These are phyloP conservation scores for Clavispora phyllophila DNA, from an alignment of 805 yeast genomes.

Conservation along the genomic window DNA sequence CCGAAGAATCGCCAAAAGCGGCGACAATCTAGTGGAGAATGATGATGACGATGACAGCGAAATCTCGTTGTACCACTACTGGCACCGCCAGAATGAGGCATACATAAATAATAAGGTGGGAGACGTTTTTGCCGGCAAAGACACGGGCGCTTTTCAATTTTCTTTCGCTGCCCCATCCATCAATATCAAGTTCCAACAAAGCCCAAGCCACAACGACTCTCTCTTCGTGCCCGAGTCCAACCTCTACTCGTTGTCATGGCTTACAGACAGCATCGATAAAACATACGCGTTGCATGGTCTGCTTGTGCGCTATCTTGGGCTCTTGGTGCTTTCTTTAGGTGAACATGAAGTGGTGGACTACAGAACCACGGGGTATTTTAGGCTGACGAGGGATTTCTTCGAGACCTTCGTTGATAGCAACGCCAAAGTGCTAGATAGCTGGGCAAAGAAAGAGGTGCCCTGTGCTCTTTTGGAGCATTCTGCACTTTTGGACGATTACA, in stretches of 20 bases:
- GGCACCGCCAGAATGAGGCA: conserved; percentile 30
- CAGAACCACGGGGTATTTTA: conserved; percentile 19
- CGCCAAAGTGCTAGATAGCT: conserved; percentile 8
- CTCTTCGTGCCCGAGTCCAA: conserved; percentile 32
- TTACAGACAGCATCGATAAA: conserved; percentile 17
- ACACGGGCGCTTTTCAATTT: conserved; percentile 29
- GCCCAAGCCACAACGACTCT: conserved; percentile 23
- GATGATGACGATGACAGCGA: conserved; percentile 15
- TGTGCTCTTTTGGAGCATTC: conserved; percentile 16
- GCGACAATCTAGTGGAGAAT: conserved; percentile 7
- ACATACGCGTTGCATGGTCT: conserved; percentile 31
- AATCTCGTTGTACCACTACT: conserved; percentile 29
- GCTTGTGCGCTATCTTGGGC: conserved; percentile 33
- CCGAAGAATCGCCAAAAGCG: conserved; percentile 14
- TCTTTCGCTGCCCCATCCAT: conserved; percentile 26
- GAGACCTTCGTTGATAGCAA: conserved; percentile 13
- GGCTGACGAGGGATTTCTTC: conserved; percentile 14
- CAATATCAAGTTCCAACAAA: conserved; percentile 29
- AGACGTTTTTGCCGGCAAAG: conserved; percentile 16
- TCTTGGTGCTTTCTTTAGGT: conserved; percentile 29
- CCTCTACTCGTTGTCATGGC: conserved; percentile 29
- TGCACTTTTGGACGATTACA: conserved; percentile 19
- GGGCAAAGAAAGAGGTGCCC: conserved; percentile 19
- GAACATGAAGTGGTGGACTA: conserved; percentile 37
- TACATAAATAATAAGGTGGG: conserved; percentile 31